Evolutionary conservation across 208 protist species (phyloP), one percentile per base, ranked within the genome.

Genomic region (Wallacemonas rigidus): DNA sequence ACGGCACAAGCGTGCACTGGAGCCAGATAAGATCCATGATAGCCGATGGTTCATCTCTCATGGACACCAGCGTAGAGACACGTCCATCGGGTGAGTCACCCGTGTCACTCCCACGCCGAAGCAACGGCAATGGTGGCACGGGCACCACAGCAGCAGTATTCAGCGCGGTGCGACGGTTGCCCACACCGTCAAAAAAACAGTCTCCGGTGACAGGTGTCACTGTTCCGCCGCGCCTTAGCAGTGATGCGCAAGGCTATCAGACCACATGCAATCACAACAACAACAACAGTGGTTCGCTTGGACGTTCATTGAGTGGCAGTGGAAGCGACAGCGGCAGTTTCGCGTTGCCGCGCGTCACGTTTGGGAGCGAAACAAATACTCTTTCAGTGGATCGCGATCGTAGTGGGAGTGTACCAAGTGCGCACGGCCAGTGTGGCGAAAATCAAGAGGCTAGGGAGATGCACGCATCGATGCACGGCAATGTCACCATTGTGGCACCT

Each of bases 1-100:
- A 78, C 39, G 64, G 58, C 9, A 15, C 56, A 1, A 78, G 74
- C 38, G 43, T 78, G 14, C 74, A 78, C 48, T 78, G 74, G 74
- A 78, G 74, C 2, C 67, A 72, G 7, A 68, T 78, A 7, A 51
- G 67, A 9, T 47, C 57, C 3, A 64, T 69, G 64, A 69, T 55
- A 43, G 64, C 48, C 26, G 64, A 58, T 12, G 35, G 64, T 35
- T 58, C 45, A 5, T 69, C 64, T 4, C 17, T 58, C 47, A 69
- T 69, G 64, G 64, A 65, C 36, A 65, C 4, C 40, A 65, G 60
- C 40, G 60, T 14, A 3, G 60, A 65, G 40, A 5, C 8, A 3
- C 60, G 60, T 6, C 60, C 43, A 3, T 65, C 60, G 15, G 60
- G 60, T 17, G 60, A 65, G 40, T 65, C 60, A 14, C 60, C 60